A percentile compares a stretch with the other conserved stretches of the same genome.
These are phyloP conservation scores for Candolleomyces aberdarensis DNA, from an alignment of 768 basidiomycete genomes.

Conservation along the genomic window DNA sequence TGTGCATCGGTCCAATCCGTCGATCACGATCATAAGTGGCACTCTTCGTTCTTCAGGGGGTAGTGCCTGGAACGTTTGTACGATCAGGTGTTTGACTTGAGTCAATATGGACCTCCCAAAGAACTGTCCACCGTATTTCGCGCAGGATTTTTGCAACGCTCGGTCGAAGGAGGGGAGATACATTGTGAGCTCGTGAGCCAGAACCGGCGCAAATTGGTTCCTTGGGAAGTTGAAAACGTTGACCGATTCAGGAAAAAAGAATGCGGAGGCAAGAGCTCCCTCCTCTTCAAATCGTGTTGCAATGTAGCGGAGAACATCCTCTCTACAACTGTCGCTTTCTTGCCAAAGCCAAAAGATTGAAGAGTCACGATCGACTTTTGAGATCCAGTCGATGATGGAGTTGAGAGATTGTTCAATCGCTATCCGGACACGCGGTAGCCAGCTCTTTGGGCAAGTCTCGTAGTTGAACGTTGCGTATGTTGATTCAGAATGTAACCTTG, in stretches of 20 bases:
- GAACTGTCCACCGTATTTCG: neutral
- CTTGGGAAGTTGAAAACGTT: neutral
- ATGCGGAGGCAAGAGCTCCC: neutral
- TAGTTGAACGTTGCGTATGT: too few relatives aligned
- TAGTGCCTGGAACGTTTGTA: neutral
- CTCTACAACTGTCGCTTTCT: neutral
- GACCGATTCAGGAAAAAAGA: neutral
- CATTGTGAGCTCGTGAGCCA: neutral
- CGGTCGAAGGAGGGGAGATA: neutral
- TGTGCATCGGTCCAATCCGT: neutral
- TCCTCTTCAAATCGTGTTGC: neutral
- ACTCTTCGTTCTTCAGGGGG: neutral
- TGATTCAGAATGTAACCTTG: too few relatives aligned
- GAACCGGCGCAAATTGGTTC: neutral
- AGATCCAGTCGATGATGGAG: neutral
- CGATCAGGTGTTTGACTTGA: neutral
- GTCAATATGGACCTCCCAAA: neutral
- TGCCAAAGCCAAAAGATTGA: neutral
- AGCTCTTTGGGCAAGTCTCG: too few relatives aligned
- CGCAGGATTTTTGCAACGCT: neutral
- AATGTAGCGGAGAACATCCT: neutral
- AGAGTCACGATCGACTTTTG: neutral
- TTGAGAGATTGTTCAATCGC: neutral
- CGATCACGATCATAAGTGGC: neutral
- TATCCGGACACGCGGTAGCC: too few relatives aligned